Conservation (phyloP, 2,329 filamentous ascomycete genomes). For the Monosporascus sp. region DNA sequence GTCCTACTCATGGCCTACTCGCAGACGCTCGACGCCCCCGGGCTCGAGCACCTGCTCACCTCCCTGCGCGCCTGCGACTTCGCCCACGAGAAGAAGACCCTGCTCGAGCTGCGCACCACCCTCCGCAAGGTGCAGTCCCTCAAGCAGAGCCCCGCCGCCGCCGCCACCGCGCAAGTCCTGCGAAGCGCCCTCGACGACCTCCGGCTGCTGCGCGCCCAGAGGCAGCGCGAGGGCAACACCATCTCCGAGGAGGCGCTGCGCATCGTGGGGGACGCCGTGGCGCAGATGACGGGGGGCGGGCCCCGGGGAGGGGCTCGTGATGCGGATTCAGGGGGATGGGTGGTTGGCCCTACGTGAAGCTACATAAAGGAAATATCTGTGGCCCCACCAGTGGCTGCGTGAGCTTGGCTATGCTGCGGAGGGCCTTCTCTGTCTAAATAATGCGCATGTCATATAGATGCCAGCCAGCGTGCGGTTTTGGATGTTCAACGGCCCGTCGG, state of each 20-base stretch:
- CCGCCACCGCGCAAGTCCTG: conserved; percentile 12
- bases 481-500: too few species aligned
- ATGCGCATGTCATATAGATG: too few species aligned
- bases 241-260: conserved; percentile 19
- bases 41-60: conserved; percentile 17
- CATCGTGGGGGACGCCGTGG: conserved; percentile 21
- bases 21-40: conserved; percentile 12
- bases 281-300: conserved; percentile 5
- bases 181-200: conserved; percentile 8
- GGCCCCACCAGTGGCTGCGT: too few species aligned
- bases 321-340: not conserved
- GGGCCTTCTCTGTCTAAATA: too few species aligned
- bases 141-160: not conserved
- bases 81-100: conserved; percentile 13
- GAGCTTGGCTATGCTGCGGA: too few species aligned
- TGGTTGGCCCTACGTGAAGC: too few species aligned
- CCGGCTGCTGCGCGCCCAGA: conserved; percentile 8
- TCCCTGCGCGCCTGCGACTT: conserved; percentile 16
- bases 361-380: too few species aligned
- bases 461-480: too few species aligned
- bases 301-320: not conserved
- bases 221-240: conserved; percentile 7
- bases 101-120: conserved; percentile 16
- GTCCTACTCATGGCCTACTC: conserved; percentile 20
- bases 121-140: conserved; percentile 12